A percentile compares a stretch with the other conserved stretches of the same genome.
Conservation (phyloP, 2,329 filamentous ascomycete genomes). For the Phoma herbarum region DNA sequence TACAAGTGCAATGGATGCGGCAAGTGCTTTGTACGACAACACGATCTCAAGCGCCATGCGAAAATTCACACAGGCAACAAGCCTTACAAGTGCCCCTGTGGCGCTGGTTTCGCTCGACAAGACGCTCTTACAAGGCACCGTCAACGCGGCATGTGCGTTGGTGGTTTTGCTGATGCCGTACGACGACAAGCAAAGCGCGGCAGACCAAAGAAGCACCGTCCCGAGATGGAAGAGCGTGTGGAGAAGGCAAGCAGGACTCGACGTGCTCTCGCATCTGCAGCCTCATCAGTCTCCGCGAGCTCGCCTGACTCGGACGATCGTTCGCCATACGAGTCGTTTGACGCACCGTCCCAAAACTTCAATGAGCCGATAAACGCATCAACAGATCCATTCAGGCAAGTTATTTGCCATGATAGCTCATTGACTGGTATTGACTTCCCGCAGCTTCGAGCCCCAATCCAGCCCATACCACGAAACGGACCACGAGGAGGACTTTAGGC, state of each 20-base stretch:
- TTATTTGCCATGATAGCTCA: background rate
- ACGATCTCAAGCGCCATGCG: conserved; percentile 95
- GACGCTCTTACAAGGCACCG: conserved; percentile 94
- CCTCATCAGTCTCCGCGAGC: conserved; percentile 46
- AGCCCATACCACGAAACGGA: conserved; percentile 41
- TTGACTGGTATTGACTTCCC: conserved; percentile 26
- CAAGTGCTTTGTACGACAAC: conserved; percentile 96
- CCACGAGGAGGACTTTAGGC: conserved; percentile 34
- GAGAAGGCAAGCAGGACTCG: conserved; percentile 66
- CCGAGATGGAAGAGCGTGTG: conserved; percentile 65
- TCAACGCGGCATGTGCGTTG: conserved; percentile 95
- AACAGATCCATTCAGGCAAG: conserved; percentile 47
- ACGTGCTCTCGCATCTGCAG: conserved; percentile 44
- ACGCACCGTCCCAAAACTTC: conserved; percentile 41
- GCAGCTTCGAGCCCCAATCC: conserved; percentile 44
- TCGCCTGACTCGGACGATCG: conserved; percentile 45
- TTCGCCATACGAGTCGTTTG: conserved; percentile 40
- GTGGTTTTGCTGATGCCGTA: conserved; percentile 84
- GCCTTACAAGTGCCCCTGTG: conserved; percentile 92
- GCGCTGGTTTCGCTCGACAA: conserved; percentile 92
- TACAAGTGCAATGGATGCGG: conserved; percentile 92
- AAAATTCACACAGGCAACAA: conserved; percentile 98
- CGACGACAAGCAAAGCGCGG: conserved; percentile 73
- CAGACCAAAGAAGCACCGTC: conserved; percentile 69
- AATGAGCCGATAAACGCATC: conserved; percentile 40